These are phyloP conservation scores for Fusarium sp. DNA, from an alignment of 2,329 filamentous ascomycete species.

Conservation along the genomic window DNA sequence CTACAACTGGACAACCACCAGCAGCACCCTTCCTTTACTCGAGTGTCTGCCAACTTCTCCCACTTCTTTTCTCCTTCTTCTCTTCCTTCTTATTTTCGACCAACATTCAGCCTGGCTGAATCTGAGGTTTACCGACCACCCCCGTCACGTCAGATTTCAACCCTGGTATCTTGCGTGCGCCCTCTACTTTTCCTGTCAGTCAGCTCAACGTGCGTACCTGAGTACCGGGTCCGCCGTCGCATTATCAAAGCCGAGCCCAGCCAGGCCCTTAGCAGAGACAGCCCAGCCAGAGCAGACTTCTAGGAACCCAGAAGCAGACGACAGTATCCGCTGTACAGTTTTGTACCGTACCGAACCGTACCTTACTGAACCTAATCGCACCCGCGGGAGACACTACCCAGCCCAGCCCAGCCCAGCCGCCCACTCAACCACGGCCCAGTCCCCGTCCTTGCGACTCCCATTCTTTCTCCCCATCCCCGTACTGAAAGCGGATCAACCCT, in stretches of 20 bases:
- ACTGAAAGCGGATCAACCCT: constrained; percentile 38
- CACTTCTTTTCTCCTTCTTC: constrained; percentile 23
- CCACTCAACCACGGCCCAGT: constrained; percentile 29
- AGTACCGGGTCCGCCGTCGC: constrained; percentile 34
- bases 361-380: constrained; percentile 34
- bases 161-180: constrained; percentile 28
- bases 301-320: constrained; percentile 5
- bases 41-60: constrained; percentile 24
- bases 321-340: background rate
- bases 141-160: constrained; percentile 30
- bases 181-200: constrained; percentile 11
- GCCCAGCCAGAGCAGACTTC: background rate
- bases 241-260: constrained; percentile 15
- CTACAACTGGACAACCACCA: constrained; percentile 22
- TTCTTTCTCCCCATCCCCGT: constrained; percentile 20
- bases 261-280: constrained; percentile 9
- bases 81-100: constrained; percentile 2
- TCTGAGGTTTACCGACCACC: constrained; percentile 9
- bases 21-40: constrained; percentile 19
- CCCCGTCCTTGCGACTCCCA: constrained; percentile 31
- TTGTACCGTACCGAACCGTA: background rate
- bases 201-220: constrained; percentile 20
- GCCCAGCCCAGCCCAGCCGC: constrained; percentile 21
- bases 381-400: constrained; percentile 35
- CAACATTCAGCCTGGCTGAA: constrained; percentile 14